phyloP scores from a whole-genome alignment of 805 yeast genomes.

The Metschnikowia koreensis region DNA sequence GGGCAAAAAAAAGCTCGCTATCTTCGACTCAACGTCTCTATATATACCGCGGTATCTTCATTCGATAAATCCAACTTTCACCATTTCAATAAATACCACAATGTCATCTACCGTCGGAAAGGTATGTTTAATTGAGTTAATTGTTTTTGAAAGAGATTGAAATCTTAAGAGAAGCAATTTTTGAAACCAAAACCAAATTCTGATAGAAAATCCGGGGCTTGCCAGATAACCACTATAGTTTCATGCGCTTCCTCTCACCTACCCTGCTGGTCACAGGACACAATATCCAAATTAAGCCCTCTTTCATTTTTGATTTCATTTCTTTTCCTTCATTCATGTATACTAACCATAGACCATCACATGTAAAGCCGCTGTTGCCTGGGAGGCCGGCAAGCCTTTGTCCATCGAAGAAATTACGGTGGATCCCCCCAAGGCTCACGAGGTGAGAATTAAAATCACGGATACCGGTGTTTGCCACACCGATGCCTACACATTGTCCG shows the following conservation, averaged over 20 bases:
- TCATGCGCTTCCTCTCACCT: background rate
- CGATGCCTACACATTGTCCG: constrained; percentile 94
- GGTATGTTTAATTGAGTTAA: constrained; percentile 17
- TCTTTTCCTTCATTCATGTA: background rate
- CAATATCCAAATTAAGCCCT: background rate
- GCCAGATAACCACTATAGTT: background rate
- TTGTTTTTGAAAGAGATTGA: background rate
- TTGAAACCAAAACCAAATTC: background rate
- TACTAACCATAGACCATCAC: constrained; percentile 51
- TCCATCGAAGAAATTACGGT: constrained; percentile 85
- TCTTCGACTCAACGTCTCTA: background rate
- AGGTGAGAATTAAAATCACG: constrained; percentile 85
- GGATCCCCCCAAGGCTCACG: constrained; percentile 93
- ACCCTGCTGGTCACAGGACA: constrained; percentile 10
- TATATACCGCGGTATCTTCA: constrained; percentile 7
- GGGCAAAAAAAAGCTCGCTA: constrained; percentile 6
- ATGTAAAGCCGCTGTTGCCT: constrained; percentile 96
- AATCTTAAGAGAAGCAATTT: background rate
- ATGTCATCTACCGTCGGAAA: constrained; percentile 27
- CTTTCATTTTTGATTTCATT: no score
- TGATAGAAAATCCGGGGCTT: background rate
- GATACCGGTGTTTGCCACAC: constrained; percentile 98
- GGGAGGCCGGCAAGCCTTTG: constrained; percentile 89
- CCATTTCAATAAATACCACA: background rate
- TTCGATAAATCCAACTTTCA: background rate